Evolutionary conservation across 139 green algal genomes (phyloP), one percentile per base, ranked within the genome.

Genomic region (Chlamydomonas eustigma): DNA sequence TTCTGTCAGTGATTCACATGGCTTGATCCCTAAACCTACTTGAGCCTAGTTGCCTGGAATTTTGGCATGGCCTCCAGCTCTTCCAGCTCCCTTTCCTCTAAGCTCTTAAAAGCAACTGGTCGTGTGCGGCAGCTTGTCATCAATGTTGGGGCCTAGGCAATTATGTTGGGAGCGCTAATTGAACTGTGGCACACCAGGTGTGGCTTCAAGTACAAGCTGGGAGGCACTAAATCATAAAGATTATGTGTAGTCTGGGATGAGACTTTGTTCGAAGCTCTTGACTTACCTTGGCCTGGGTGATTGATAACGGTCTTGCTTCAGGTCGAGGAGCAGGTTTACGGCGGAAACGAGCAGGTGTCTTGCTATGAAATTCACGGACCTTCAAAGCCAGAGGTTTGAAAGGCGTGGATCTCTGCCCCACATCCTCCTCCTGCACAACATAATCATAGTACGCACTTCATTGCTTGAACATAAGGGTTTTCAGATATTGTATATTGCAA

Each of bases 321-420:
- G 68, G 68, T 3, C 6, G 8, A 38, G 68, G 68, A 8, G 6
- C 68, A 28, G 68, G 68, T 25, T 31, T 58, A 38, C 51, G 58
- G 28, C 37, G 39, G 66, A 84, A 80, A 35, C 71, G 66, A 8
- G 37, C 63, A 2, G 84, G 79, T 28, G 65, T 83, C 82, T 79
- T 76, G 51, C 36, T 76, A 39, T 81, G 74, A 72, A 82, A 81
- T 65, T 83, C 77, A 4, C 51, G 33, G 37, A 83, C 75, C 71
- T 79, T 77, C 22, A 78, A 51, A n/a, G 71, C 69, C 50, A 80
- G 39, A 24, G 71, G 33, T 34, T 72, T 72, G 65, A 72, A 72
- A 4, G 65, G 65, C 5, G 65, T 72, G 65, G 22, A 6, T 25
- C 6, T 28, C 44, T 18, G 12, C 12, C 12, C 44, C 44, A 58